Evolutionary conservation across 345 rosid genomes (phyloP).

Genomic region (Citrus trifoliata): DNA sequence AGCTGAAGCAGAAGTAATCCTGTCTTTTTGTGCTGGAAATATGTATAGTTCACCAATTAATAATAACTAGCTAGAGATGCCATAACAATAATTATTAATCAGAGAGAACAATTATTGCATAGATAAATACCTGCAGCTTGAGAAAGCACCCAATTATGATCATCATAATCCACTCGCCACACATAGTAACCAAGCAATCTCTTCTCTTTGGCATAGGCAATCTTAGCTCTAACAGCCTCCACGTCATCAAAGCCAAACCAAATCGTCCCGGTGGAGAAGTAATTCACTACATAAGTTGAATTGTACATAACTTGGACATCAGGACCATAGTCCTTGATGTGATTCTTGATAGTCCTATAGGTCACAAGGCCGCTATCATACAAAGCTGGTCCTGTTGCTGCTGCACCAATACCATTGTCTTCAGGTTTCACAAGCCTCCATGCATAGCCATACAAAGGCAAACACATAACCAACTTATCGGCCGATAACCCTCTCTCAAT

Average conservation of each 20-base stretch:
- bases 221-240: slow-evolving; percentile 36
- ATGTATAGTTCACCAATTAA: background rate
- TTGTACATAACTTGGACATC: slow-evolving; percentile 13
- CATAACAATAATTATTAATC: no score
- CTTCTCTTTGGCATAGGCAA: slow-evolving; percentile 34
- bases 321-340: slow-evolving; percentile 23
- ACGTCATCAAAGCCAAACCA: slow-evolving; percentile 52
- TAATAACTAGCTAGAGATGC: background rate
- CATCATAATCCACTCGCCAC: slow-evolving; percentile 21
- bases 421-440: slow-evolving; percentile 9
- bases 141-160: slow-evolving; percentile 36
- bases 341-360: slow-evolving; percentile 19
- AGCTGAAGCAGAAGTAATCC: background rate
- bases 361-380: slow-evolving; percentile 8
- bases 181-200: slow-evolving; percentile 31
- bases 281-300: slow-evolving; percentile 28
- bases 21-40: slow-evolving; percentile 20
- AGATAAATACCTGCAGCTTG: slow-evolving; percentile 17
- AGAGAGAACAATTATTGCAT: no score
- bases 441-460: slow-evolving; percentile 13
- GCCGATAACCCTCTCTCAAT: slow-evolving; percentile 6
- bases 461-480: slow-evolving; percentile 18
- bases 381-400: slow-evolving; percentile 17
- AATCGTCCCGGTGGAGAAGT: slow-evolving; percentile 2
- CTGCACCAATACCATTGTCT: slow-evolving; percentile 8